Conservation (phyloP, 2,329 filamentous ascomycete genomes). For the Fusarium xyrophilum region DNA sequence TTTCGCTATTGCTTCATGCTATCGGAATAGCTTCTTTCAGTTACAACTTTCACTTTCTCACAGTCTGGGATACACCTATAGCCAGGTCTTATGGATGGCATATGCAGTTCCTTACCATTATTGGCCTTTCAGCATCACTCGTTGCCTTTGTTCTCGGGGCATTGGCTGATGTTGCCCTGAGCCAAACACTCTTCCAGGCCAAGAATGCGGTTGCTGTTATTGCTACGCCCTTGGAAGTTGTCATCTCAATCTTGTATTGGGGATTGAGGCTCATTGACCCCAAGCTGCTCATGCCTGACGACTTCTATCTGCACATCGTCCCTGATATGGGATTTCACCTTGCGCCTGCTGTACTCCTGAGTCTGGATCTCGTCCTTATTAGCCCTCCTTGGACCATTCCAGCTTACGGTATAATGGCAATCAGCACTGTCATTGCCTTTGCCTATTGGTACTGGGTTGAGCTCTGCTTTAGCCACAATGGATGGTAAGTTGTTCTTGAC, state of each 20-base stretch:
- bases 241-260: slow-evolving; percentile 79
- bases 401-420: slow-evolving; percentile 62
- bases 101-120: slow-evolving; percentile 76
- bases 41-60: slow-evolving; percentile 61
- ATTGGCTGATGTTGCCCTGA: slow-evolving; percentile 69
- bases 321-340: slow-evolving; percentile 72
- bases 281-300: slow-evolving; percentile 59
- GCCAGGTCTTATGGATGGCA: slow-evolving; percentile 70
- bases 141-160: slow-evolving; percentile 67
- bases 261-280: slow-evolving; percentile 66
- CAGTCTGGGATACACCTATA: slow-evolving; percentile 58
- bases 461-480: slow-evolving; percentile 71
- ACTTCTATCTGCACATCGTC: slow-evolving; percentile 60
- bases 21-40: slow-evolving; percentile 60
- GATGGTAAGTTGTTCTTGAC: slow-evolving; percentile 56
- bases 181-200: slow-evolving; percentile 62
- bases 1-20: slow-evolving; percentile 69
- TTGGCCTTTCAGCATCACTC: slow-evolving; percentile 69
- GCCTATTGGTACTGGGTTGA: slow-evolving; percentile 81
- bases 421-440: slow-evolving; percentile 67
- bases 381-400: slow-evolving; percentile 76
- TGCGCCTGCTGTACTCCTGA: slow-evolving; percentile 69
- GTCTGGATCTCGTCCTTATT: slow-evolving; percentile 70
- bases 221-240: slow-evolving; percentile 71
- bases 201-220: slow-evolving; percentile 74